phyloP scores from a whole-genome alignment of 179 eudicot species.

The Carnegiea gigantea region DNA sequence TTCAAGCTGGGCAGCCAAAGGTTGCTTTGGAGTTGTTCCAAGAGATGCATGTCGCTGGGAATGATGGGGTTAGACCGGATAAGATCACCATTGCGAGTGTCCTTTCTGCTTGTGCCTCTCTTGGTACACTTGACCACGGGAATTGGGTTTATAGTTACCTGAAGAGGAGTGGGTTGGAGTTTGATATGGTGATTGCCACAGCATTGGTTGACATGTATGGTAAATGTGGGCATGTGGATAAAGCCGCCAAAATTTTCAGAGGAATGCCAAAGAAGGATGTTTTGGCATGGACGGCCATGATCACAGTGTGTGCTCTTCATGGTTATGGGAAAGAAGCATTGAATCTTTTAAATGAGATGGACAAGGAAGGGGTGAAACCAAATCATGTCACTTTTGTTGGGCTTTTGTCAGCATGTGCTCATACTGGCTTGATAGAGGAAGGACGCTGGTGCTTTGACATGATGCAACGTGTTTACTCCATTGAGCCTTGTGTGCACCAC shows the following conservation, averaged over 20 bases:
- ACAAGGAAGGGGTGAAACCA: constrained; percentile 38
- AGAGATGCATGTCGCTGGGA: constrained; percentile 37
- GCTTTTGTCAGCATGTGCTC: constrained; percentile 61
- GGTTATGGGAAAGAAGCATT: constrained; percentile 55
- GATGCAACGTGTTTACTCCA: constrained; percentile 36
- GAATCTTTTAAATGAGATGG: constrained; percentile 44
- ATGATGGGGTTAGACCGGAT: constrained; percentile 43
- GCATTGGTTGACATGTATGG: constrained; percentile 72
- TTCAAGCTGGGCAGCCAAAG: constrained; percentile 46
- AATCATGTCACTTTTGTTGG: constrained; percentile 56
- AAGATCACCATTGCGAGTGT: constrained; percentile 51
- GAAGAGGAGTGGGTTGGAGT: constrained; percentile 40
- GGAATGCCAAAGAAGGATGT: constrained; percentile 47
- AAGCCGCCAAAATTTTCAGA: constrained; percentile 40
- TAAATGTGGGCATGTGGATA: constrained; percentile 50
- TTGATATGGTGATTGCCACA: constrained; percentile 51
- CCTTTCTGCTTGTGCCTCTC: constrained; percentile 57
- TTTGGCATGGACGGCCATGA: constrained; percentile 65
- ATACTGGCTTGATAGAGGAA: constrained; percentile 50
- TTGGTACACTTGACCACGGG: constrained; percentile 56
- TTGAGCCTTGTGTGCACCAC: constrained; percentile 49
- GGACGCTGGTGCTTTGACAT: constrained; percentile 46
- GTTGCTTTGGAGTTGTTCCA: constrained; percentile 50
- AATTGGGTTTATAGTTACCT: constrained; percentile 47
- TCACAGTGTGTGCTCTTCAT: constrained; percentile 49